Percentiles rank a stretch among this genome's conserved stretches.
Conservation (phyloP, 345 rosid genomes). For the Turnera subulata region DNA sequence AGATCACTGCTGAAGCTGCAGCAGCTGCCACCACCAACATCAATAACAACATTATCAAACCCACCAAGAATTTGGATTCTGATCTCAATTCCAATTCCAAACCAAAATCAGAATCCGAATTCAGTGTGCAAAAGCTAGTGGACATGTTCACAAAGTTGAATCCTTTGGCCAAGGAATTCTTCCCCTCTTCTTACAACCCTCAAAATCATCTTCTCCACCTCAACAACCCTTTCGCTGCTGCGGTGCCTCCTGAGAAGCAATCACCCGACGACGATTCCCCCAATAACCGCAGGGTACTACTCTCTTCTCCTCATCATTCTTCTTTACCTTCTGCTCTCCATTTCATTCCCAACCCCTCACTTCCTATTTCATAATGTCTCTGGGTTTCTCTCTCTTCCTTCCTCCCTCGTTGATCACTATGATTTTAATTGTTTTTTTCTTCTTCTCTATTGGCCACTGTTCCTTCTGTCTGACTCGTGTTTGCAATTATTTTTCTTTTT, state of each 20-base stretch:
- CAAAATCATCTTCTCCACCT: slow-evolving; percentile 11
- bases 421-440: not conserved
- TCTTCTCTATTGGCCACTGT: no score
- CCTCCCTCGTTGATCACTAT: not conserved
- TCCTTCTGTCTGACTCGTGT: no score
- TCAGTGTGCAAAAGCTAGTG: slow-evolving; percentile 64
- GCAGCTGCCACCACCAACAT: slow-evolving; percentile 21
- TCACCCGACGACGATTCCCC: slow-evolving; percentile 26
- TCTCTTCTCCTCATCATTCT: slow-evolving; percentile 3
- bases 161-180: slow-evolving; percentile 78
- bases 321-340: slow-evolving; percentile 14
- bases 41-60: slow-evolving; percentile 17
- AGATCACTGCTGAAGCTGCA: slow-evolving; percentile 40
- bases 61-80: slow-evolving; percentile 29
- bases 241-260: slow-evolving; percentile 19
- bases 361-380: no score
- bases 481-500: not conserved
- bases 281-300: slow-evolving; percentile 37
- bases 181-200: slow-evolving; percentile 51
- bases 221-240: slow-evolving; percentile 21
- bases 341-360: no score
- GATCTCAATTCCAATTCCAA: slow-evolving; percentile 18
- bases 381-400: not conserved
- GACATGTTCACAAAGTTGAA: slow-evolving; percentile 81
- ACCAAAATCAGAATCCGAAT: slow-evolving; percentile 44